Conservation (phyloP, 192 early-diverging fungal genomes). For the Bifiguratus adelaidae region DNA sequence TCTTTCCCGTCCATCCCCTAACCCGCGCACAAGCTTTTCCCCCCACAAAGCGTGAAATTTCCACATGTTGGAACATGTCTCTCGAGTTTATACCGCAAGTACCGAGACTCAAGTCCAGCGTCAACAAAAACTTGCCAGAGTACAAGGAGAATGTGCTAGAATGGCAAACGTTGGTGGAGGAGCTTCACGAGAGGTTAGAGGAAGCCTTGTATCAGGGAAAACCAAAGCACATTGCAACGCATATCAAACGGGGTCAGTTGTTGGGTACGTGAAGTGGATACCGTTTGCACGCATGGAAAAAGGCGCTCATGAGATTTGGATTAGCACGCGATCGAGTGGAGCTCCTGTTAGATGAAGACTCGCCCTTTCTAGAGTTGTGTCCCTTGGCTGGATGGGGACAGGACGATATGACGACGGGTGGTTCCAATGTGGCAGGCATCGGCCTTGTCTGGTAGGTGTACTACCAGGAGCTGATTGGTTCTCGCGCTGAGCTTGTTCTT, state of each 20-base stretch:
- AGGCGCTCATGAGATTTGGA: neutral
- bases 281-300: neutral
- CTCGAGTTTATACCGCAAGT: too few relatives aligned
- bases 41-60: too few relatives aligned
- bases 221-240: conserved; percentile 29
- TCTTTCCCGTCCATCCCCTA: too few relatives aligned
- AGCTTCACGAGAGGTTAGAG: conserved; percentile 36
- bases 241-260: conserved; percentile 46
- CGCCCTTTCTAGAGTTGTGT: conserved; percentile 50
- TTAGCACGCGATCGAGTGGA: conserved; percentile 48
- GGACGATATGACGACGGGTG: conserved; percentile 54
- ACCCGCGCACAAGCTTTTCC: too few relatives aligned
- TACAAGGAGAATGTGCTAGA: conserved; percentile 44
- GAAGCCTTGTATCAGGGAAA: conserved; percentile 39
- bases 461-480: neutral
- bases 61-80: too few relatives aligned
- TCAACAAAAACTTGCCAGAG: conserved; percentile 32
- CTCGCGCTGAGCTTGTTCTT: neutral
- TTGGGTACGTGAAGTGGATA: conserved; percentile 27
- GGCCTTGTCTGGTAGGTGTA: conserved; percentile 49
- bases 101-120: conserved; percentile 10
- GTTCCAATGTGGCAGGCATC: conserved; percentile 51
- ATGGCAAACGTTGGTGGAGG: conserved; percentile 33
- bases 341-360: conserved; percentile 48
- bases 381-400: conserved; percentile 50